Evolutionary conservation across 2,329 filamentous ascomycete genomes (phyloP).

Genomic region (Aureobasidium sp.): DNA sequence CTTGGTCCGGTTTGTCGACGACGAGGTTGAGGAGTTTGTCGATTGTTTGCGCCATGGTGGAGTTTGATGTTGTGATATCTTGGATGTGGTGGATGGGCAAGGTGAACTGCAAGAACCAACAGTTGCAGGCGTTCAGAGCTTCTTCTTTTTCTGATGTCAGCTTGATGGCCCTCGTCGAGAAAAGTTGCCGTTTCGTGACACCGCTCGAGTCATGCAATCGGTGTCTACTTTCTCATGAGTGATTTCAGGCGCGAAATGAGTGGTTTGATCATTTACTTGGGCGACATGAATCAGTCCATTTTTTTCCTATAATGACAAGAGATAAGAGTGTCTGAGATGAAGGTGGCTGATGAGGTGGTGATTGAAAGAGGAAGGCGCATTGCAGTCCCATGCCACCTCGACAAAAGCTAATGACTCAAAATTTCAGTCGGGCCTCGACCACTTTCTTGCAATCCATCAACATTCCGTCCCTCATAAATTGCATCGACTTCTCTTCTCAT

Average conservation of each 20-base stretch:
- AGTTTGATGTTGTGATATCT: not conserved
- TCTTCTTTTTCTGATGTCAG: conserved; percentile 7
- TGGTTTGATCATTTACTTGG: too few species aligned
- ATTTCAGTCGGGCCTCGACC: not conserved
- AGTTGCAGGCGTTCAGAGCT: not conserved
- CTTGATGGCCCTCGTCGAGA: not conserved
- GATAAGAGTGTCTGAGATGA: too few species aligned
- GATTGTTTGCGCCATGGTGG: conserved; percentile 32
- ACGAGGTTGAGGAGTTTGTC: conserved; percentile 52
- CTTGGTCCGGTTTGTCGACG: conserved; percentile 68
- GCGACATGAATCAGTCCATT: too few species aligned
- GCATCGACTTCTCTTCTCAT: not conserved
- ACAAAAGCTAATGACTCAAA: conserved; percentile 5
- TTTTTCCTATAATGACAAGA: too few species aligned
- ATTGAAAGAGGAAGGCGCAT: not conserved
- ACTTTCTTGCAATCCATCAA: conserved; percentile 7
- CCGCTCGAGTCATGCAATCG: conserved; percentile 6
- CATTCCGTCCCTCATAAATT: not conserved
- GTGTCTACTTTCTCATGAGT: not conserved
- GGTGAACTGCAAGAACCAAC: too few species aligned
- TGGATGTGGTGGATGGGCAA: not conserved
- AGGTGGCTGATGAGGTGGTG: not conserved
- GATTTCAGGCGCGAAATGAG: not conserved
- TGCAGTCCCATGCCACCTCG: not conserved
- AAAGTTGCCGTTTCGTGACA: not conserved